Base-by-base conservation (phyloP, 371 early-diverging fungal genomes). In the Mortierella sp. region DNA sequence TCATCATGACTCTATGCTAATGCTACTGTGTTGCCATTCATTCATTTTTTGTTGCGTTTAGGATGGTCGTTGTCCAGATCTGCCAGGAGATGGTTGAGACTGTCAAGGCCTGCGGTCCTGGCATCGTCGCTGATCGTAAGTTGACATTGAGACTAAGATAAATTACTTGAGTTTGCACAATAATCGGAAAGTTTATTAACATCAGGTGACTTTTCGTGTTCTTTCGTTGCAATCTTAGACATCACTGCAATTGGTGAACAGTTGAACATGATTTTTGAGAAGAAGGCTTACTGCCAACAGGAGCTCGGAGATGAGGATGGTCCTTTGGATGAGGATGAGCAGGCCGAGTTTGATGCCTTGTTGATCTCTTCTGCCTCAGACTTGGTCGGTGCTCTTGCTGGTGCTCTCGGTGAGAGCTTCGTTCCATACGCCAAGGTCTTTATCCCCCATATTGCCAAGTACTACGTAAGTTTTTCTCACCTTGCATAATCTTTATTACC, bases 311-410 rank as follows among this genome's bases (percentile, higher is more conserved):
- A 93, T 43, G 90, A 92, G 23, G 86, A 82, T 45, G 91, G 87
- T 19, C 84, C 86, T 52, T 79, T 86, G 58, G 94, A 90, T 48
- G 92, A 92, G 48, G 96, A 94, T 57, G 95, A 95, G 65, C 87
- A 91, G 74, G 92, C 94, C 7, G 96, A 96, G 77, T 91, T 90
- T 23, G 96, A 96, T 64, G 91, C 94, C n/a, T 57, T 95, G 48
- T 81, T 96, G 50, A 94, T 96, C 61, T 86, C 89, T 50, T 85
- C 91, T 23, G 94, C 95, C 19, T 91, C 92, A 53, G 97, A 97
- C 74, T 86, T 95, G 52, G 91, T 96, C 59, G 93, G 93, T 25
- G 90, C 91, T 9, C 72, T 96, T 28, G 91, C 95, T 57, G 85
- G 85, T n/a, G 91, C 88, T 11, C 81, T 96, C 64, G 95, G 94